These are phyloP conservation scores for Trametes sp. DNA, from an alignment of 1,284 basidiomycete genomes.

Conservation along the genomic window DNA sequence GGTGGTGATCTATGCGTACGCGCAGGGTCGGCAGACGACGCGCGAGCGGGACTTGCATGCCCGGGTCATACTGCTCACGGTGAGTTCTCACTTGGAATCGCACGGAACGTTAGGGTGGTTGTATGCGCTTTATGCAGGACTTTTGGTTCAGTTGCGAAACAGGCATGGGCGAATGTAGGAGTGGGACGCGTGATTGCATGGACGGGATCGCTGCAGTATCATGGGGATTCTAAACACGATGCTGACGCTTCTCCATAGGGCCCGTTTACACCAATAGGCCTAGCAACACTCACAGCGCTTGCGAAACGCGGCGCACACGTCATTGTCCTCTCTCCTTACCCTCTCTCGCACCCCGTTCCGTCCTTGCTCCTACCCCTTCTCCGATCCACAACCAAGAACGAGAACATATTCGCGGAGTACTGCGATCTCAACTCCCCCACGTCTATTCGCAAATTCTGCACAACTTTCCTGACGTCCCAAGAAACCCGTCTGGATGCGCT, in stretches of 20 bases:
- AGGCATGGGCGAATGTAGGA: too few relatives aligned
- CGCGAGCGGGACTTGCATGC: slow-evolving; percentile 79
- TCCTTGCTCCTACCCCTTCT: slow-evolving; percentile 69
- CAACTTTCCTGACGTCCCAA: slow-evolving; percentile 65
- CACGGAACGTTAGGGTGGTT: too few relatives aligned
- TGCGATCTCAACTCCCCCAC: slow-evolving; percentile 70
- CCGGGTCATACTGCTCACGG: slow-evolving; percentile 73
- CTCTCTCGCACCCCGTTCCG: slow-evolving; percentile 60
- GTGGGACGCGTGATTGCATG: too few relatives aligned
- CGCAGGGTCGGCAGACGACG: slow-evolving; percentile 71
- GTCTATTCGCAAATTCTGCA: slow-evolving; percentile 73
- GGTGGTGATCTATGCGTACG: slow-evolving; percentile 60
- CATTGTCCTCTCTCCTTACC: slow-evolving; percentile 70
- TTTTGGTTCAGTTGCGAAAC: too few relatives aligned
- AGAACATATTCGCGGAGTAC: slow-evolving; percentile 76
- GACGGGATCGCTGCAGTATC: too few relatives aligned
- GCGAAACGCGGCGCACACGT: slow-evolving; percentile 78
- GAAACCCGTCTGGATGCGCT: slow-evolving; percentile 75
- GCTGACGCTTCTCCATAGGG: slow-evolving; percentile 52
- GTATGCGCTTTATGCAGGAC: too few relatives aligned
- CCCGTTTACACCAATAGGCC: slow-evolving; percentile 73
- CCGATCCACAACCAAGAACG: slow-evolving; percentile 72
- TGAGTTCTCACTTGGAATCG: slow-evolving; percentile 41
- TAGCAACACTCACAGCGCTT: slow-evolving; percentile 68
- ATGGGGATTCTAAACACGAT: not conserved